Evolutionary conservation across 2,329 filamentous ascomycete genomes (phyloP), one percentile per base, ranked within the genome.

Genomic region (Xylaria multiplex): DNA sequence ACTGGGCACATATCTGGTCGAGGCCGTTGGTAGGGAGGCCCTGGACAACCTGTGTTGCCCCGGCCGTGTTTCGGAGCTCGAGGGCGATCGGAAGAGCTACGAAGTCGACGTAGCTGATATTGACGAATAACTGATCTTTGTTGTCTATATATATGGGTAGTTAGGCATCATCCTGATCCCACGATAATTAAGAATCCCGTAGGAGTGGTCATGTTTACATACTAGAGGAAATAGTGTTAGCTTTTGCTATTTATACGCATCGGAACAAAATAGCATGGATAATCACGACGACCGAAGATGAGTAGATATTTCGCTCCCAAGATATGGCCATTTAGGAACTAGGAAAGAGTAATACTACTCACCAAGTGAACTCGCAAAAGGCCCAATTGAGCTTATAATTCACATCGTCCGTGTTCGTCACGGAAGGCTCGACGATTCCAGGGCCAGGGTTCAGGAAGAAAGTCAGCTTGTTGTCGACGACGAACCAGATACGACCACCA

Each of bases 81-180:
- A 90, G 82, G 1, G 86, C 84, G 58, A 91, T 84, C n/a, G 90
- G 89, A 70, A 90, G 76, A 71, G 81, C 81, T 67, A 93, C 85
- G 78, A 94, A 94, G 80, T 94, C 91, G 59, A 94, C 92, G 75
- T 91, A 90, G 68, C 84, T 88, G 72, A 94, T 89, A 71, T 91
- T 91, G 71, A 86, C 88, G 74, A 87, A 92, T 5, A 91, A 78
- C 76, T 91, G 83, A 37, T 76, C 73, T 42, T 78, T 72, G 77
- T 91, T 91, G 78, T 85, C 90, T 16, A 89, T 90, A 72, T 49
- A 2, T 27, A 24, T 62, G 2, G 14, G 13, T 4, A 3, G 30
- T 67, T 42, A 65, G 35, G 57, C n/a, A 8, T 24, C 19, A 53
- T 48, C 46, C 24, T 42, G 6, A 6, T 37, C 11, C 8, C n/a